phyloP scores from a whole-genome alignment of 495 filamentous ascomycete genomes.

The Geopyxis carbonaria region DNA sequence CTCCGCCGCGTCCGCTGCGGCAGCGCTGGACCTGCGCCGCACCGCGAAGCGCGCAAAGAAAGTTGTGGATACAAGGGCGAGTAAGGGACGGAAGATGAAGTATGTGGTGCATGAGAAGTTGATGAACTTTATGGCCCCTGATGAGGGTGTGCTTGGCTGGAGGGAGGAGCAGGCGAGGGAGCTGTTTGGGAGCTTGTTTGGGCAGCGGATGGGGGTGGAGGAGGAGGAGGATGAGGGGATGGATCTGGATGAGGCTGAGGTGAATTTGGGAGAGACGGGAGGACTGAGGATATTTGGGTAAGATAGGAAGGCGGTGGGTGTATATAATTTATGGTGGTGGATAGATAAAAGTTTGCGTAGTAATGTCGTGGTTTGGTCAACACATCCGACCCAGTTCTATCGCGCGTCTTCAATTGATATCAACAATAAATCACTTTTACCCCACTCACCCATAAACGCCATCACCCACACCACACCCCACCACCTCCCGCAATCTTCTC shows the following conservation, averaged over 20 bases:
- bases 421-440: neutral
- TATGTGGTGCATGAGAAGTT: slow-evolving; percentile 92
- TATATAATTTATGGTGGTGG: no score
- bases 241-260: no score
- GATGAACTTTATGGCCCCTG: slow-evolving; percentile 94
- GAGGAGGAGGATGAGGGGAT: slow-evolving; percentile 46
- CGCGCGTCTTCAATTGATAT: no score
- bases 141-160: slow-evolving; percentile 41
- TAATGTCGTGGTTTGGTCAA: no score
- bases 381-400: no score
- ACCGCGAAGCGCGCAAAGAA: slow-evolving; percentile 74
- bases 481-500: slow-evolving; percentile 5
- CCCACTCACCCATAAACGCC: neutral
- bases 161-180: slow-evolving; percentile 53
- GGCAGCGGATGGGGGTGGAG: slow-evolving; percentile 52
- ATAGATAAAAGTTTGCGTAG: no score
- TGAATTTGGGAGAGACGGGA: no score
- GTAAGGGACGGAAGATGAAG: slow-evolving; percentile 83
- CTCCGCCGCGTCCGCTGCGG: slow-evolving; percentile 28
- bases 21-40: slow-evolving; percentile 44
- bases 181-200: slow-evolving; percentile 78
- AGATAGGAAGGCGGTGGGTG: no score
- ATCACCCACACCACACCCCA: no score
- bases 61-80: slow-evolving; percentile 78
- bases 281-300: no score